These are phyloP conservation scores for Amanita rimosa DNA, from an alignment of 768 basidiomycete species.

Conservation along the genomic window DNA sequence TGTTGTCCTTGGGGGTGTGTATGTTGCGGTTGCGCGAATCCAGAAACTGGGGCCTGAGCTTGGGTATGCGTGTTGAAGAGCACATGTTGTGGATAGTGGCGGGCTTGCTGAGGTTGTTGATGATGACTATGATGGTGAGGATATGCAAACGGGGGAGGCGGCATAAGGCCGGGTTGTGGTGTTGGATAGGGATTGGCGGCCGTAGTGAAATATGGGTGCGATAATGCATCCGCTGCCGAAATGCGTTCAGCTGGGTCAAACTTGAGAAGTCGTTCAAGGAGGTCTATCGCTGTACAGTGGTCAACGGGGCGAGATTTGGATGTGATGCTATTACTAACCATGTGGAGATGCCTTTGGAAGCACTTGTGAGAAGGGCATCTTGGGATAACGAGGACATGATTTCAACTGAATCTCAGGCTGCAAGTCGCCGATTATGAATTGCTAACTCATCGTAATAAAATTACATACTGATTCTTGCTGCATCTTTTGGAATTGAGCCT, in stretches of 20 bases:
- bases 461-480: conserved; percentile 71
- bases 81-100: conserved; percentile 15
- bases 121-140: conserved; percentile 49
- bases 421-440: conserved; percentile 8
- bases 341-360: conserved; percentile 79
- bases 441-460: conserved; percentile 5
- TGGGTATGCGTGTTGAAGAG: conserved; percentile 4
- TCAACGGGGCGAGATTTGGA: neutral
- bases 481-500: conserved; percentile 81
- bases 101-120: conserved; percentile 19
- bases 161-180: conserved; percentile 44
- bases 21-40: conserved; percentile 9
- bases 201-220: conserved; percentile 83
- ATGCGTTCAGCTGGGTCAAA: conserved; percentile 92
- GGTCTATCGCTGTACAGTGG: conserved; percentile 63
- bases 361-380: conserved; percentile 70
- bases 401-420: conserved; percentile 80
- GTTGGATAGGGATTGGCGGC: conserved; percentile 34
- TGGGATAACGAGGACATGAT: conserved; percentile 79
- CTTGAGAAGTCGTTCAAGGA: conserved; percentile 89
- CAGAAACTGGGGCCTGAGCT: conserved; percentile 4
- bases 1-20: conserved; percentile 9
- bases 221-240: conserved; percentile 83
- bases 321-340: conserved; percentile 30
- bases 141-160: conserved; percentile 59